Conservation (phyloP, 2,329 filamentous ascomycete species). For the Phialocephala subalpina region DNA sequence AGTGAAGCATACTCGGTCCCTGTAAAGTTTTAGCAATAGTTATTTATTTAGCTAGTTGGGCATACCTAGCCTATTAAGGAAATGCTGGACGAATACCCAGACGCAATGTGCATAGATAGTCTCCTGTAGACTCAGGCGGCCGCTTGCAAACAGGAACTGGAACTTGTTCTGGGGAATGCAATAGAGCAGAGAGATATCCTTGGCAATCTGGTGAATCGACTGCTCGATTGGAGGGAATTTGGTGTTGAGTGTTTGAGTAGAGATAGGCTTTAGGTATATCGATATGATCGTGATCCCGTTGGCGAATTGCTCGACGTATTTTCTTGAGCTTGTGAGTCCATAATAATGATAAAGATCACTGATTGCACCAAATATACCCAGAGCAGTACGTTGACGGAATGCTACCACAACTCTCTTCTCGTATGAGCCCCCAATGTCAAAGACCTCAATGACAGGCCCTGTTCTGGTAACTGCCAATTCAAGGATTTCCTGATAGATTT, state of each 20-base stretch:
- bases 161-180: slow-evolving; percentile 98
- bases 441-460: slow-evolving; percentile 96
- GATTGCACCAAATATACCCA: slow-evolving; percentile 92
- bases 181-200: slow-evolving; percentile 96
- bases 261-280: slow-evolving; percentile 83
- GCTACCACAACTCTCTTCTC: slow-evolving; percentile 96
- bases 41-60: background rate
- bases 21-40: slow-evolving; percentile 25
- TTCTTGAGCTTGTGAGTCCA: slow-evolving; percentile 91
- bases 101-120: slow-evolving; percentile 97
- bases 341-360: slow-evolving; percentile 99
- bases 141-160: slow-evolving; percentile 85
- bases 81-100: slow-evolving; percentile 98
- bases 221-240: too few species aligned
- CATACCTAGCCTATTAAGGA: slow-evolving; percentile 86
- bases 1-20: slow-evolving; percentile 91
- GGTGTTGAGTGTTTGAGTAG: slow-evolving; percentile 78
- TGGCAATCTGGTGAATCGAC: slow-evolving; percentile 99
- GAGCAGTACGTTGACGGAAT: slow-evolving; percentile 90
- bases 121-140: slow-evolving; percentile 90
- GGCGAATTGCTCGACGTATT: slow-evolving; percentile 98
- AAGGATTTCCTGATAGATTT: slow-evolving; percentile 95
- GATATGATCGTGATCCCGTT: slow-evolving; percentile 98
- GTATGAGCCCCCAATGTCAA: slow-evolving; percentile 88
- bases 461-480: slow-evolving; percentile 83